Base-by-base conservation (phyloP, 2,329 filamentous ascomycete genomes). In the Intubia oerlemansii region DNA sequence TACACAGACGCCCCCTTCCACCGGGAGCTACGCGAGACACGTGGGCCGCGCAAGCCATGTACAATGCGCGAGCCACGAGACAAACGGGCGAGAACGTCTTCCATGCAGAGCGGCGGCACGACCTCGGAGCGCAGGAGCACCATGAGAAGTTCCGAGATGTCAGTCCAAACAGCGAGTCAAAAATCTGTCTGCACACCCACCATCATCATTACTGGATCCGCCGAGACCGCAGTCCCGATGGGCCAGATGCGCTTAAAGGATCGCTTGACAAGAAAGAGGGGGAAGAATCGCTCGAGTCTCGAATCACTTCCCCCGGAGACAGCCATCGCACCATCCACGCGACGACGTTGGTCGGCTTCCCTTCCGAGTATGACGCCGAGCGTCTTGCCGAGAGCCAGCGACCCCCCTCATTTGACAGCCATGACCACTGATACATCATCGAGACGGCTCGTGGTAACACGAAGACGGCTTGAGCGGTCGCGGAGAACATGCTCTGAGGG, bases 161-260 rank as follows among this genome's bases (percentile, higher is more conserved):
- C n/a, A n/a, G n/a, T n/a, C n/a, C n/a, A n/a, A n/a, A n/a, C n/a
- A n/a, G n/a, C n/a, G n/a, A n/a, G n/a, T n/a, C n/a, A n/a, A 12
- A 13, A 35, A 40, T 60, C 37, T 66, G 63, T 39, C 38, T 66
- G 33, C 64, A 69, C 43, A 64, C 57, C 37, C 65, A 70, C 39
- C 62, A 70, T 39, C 64, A 69, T 44, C 64, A 69, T 48, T 69
- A 68, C 51, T 68, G 64, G 64, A 57, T 36, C 49, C 42, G 41
- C 4, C 29, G 34, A 42, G 34, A 31, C 39, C 7, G 31, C 36
- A 10, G 13, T n/a, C 32, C 37, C 26, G 31, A 41, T 10, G 32
- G 36, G 23, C 30, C 28, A 6, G 22, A 24, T 12, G n/a, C 22
- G 22, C 5, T 15, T 10, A 9, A 9, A 7, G 18, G 19, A 21